These are phyloP conservation scores for Fusarium sp. DNA, from an alignment of 2,329 filamentous ascomycete genomes.

Conservation along the genomic window DNA sequence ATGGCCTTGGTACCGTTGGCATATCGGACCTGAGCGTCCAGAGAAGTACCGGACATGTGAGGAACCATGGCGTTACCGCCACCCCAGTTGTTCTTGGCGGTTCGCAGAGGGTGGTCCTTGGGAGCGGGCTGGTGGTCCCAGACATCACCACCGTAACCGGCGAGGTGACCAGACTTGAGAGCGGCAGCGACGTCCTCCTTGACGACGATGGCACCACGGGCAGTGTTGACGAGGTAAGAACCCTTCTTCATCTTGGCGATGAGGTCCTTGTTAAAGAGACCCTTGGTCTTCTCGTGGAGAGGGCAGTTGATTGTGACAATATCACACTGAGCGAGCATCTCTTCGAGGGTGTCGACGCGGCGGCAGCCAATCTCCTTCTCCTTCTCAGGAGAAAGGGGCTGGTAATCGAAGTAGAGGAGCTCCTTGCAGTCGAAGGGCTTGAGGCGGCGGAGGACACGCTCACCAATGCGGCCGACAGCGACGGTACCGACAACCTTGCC, in stretches of 20 bases:
- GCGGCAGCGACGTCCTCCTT: conserved; percentile 98
- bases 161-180: conserved; percentile 89
- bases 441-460: conserved; percentile 94
- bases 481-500: conserved; percentile 98
- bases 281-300: conserved; percentile 95
- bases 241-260: conserved; percentile 99
- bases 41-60: conserved; percentile 98
- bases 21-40: conserved; percentile 95
- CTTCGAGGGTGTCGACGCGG: conserved; percentile 88
- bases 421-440: conserved; percentile 99
- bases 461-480: conserved; percentile 95
- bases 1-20: conserved; percentile 89
- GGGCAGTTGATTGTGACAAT: conserved; percentile 99
- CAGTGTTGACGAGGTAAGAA: conserved; percentile 98
- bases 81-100: conserved; percentile 92
- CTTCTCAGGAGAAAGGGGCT: conserved; percentile 84
- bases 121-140: conserved; percentile 99
- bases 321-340: conserved; percentile 93
- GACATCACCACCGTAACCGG: conserved; percentile 87
- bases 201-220: conserved; percentile 97
- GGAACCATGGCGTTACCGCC: conserved; percentile 99
- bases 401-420: conserved; percentile 99
- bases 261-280: conserved; percentile 98
- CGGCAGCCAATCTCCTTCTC: conserved; percentile 97
- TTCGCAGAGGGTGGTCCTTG: conserved; percentile 90